These are phyloP conservation scores for Skeletonema tropicum DNA, from an alignment of 108 stramenopile genomes.

Conservation along the genomic window DNA sequence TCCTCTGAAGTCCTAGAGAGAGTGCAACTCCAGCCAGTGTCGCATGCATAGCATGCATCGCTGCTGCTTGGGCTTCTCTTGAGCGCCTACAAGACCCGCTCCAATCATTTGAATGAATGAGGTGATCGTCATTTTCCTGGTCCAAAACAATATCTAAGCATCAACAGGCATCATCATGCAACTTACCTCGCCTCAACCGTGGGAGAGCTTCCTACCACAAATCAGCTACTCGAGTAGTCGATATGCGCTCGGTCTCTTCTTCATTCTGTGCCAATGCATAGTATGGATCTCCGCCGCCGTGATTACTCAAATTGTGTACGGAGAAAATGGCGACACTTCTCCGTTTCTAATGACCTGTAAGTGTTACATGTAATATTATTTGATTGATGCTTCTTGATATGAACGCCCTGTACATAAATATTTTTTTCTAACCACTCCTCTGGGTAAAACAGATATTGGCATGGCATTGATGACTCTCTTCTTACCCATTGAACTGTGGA, in stretches of 20 bases:
- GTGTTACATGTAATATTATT: too few relatives aligned
- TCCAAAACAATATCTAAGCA: too few relatives aligned
- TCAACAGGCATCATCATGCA: not conserved
- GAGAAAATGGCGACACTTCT: constrained; percentile 19
- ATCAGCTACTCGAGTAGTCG: not conserved
- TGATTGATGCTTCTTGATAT: too few relatives aligned
- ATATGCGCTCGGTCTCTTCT: constrained; percentile 17
- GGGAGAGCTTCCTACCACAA: constrained; percentile 9
- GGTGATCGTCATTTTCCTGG: too few relatives aligned
- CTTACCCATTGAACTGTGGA: not conserved
- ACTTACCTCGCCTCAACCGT: not conserved
- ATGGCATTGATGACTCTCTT: constrained; percentile 22
- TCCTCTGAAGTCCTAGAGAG: too few relatives aligned
- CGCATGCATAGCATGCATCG: too few relatives aligned
- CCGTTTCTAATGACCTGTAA: constrained; percentile 42
- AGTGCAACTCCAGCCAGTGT: too few relatives aligned
- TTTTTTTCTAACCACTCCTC: too few relatives aligned
- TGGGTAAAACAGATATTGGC: constrained; percentile 10
- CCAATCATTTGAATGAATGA: not conserved
- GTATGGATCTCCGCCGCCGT: constrained; percentile 18
- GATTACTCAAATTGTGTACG: constrained; percentile 34
- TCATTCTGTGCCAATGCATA: constrained; percentile 28
- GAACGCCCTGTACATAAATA: too few relatives aligned
- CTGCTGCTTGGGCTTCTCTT: too few relatives aligned
- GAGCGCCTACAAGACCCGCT: not conserved